phyloP scores from a whole-genome alignment of 2,329 filamentous ascomycete genomes.

The Coniochaeta sp. region DNA sequence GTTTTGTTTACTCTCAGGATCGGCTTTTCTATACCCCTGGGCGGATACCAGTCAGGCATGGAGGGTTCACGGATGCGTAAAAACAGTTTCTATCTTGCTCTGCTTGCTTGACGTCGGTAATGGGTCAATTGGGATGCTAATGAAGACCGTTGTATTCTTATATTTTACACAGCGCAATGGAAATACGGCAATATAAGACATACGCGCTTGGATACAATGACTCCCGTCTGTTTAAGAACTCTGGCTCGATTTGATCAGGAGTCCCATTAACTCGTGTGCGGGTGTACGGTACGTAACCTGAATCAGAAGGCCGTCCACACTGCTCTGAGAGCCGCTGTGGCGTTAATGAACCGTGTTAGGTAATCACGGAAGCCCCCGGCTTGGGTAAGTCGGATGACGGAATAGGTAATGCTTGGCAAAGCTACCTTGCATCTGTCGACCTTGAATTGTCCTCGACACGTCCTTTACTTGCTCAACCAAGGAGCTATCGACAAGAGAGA shows the following conservation, averaged over 20 bases:
- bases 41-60: slow-evolving; percentile 1
- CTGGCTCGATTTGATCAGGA: no score
- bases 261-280: no score
- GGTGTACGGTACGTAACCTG: no score
- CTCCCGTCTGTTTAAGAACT: not conserved
- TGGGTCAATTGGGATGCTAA: not conserved
- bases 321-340: no score
- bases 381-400: not conserved
- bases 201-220: not conserved
- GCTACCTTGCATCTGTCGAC: not conserved
- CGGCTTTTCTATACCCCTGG: slow-evolving; percentile 4
- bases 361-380: not conserved
- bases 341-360: no score
- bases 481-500: not conserved
- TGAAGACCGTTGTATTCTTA: not conserved
- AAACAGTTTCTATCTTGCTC: not conserved
- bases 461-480: not conserved
- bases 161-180: not conserved
- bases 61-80: not conserved
- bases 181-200: not conserved
- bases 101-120: not conserved
- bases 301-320: no score
- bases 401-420: not conserved
- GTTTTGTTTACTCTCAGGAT: not conserved
- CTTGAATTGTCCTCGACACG: not conserved